Base-by-base conservation (phyloP, 2,329 filamentous ascomycete species). In the Alternaria postmessia region DNA sequence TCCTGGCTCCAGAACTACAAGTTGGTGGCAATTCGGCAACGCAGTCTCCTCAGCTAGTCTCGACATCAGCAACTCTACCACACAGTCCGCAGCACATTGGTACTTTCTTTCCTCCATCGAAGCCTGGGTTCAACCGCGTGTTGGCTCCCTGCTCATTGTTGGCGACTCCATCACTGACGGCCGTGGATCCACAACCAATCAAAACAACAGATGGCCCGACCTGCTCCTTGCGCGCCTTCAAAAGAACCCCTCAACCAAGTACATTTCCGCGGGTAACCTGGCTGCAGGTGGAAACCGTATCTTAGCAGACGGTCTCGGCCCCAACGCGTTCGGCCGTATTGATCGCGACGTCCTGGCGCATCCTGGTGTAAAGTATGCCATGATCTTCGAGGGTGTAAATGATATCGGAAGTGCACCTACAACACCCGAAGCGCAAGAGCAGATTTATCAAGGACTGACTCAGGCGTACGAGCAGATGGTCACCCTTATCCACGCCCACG, bases 231-330 rank as follows among this genome's bases (percentile, higher is more conserved):
- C 57, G 77, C 89, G 80, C 82, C 86, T 69, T 70, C 82, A 65
- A 71, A 81, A 68, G 46, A 49, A 26, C 47, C 71, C 74, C 9
- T 64, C 74, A 12, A 83, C 84, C 47, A 79, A 77, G 22, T 77
- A 84, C 61, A 82, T 91, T 51, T 83, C 83, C 12, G 77, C 91
- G 12, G 80, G 84, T 63, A 91, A 91, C 78, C 86, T 90, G 75
- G 89, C 88, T 1, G 88, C 88, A 1, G 89, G 89, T 44, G 89
- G 89, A n/a, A 91, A 91, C 74, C 80, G 87, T 0, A 82, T 91
- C 2, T 82, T 91, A 1, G 77, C 79, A 9, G 87, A 89, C 52
- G 86, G 88, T 0, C 80, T 89, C 0, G 88, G 89, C 0, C 89
- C 89, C 3, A 87, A 85, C 38, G 83, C 86, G 0, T 77, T 89